These are phyloP conservation scores for Cercospora citrullina DNA, from an alignment of 2,329 filamentous ascomycete genomes.

Conservation along the genomic window DNA sequence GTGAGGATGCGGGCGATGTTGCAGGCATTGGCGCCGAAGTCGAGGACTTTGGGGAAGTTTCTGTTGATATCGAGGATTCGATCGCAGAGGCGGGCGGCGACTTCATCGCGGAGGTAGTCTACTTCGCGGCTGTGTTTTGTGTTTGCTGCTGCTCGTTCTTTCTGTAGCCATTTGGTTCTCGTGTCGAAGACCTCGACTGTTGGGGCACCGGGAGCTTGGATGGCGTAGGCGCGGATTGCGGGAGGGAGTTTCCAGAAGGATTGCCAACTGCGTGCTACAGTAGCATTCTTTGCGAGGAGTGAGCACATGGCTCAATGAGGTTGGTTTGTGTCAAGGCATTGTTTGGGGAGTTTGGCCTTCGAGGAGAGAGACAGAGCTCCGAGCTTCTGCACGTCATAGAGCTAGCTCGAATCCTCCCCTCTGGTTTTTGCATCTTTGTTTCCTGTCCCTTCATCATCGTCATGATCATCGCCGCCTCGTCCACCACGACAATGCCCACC, in stretches of 20 bases:
- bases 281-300: conserved; percentile 14
- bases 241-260: not conserved
- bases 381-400: conserved; percentile 3
- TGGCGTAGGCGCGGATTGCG: conserved; percentile 60
- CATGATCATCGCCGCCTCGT: not conserved
- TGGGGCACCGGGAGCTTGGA: conserved; percentile 73
- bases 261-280: conserved; percentile 5
- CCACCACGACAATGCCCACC: not conserved
- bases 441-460: not conserved
- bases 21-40: conserved; percentile 93
- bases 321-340: not conserved
- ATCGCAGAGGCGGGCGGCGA: conserved; percentile 80
- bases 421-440: not conserved
- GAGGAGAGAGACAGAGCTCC: not conserved
- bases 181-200: conserved; percentile 90
- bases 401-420: not conserved
- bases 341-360: not conserved
- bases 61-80: conserved; percentile 91
- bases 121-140: conserved; percentile 71
- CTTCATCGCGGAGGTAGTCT: conserved; percentile 92
- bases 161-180: conserved; percentile 84
- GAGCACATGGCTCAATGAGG: conserved; percentile 25
- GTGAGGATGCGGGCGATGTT: conserved; percentile 84
- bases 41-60: conserved; percentile 77
- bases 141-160: conserved; percentile 76